A percentile compares a stretch with the other conserved stretches of the same genome.
These are phyloP conservation scores for Trypanosoma conorhini DNA, from an alignment of 208 protist species.

Conservation along the genomic window DNA sequence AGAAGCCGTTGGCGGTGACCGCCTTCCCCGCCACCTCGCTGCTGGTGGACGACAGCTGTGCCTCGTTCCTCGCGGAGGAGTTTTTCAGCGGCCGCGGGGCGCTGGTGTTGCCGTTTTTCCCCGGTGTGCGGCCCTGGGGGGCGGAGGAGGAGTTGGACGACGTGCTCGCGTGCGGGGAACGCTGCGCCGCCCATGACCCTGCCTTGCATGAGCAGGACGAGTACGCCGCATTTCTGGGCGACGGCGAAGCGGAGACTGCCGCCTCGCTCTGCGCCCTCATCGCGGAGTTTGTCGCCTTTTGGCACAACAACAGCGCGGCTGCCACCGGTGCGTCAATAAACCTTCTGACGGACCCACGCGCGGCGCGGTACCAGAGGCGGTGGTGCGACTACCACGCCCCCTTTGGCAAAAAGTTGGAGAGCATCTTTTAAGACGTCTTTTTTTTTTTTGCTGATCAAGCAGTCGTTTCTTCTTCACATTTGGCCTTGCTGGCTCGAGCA, in stretches of 20 bases:
- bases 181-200: background rate
- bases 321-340: background rate
- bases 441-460: conserved; percentile 20
- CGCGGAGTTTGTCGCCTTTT: conserved; percentile 29
- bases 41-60: conserved; percentile 51
- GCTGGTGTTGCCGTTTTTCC: conserved; percentile 40
- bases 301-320: conserved; percentile 12
- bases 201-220: background rate
- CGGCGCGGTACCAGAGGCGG: conserved; percentile 1
- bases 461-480: conserved; percentile 15
- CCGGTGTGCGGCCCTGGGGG: conserved; percentile 11
- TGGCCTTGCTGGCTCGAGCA: background rate
- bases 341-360: conserved; percentile 18
- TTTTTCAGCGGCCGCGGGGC: conserved; percentile 42
- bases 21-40: conserved; percentile 42
- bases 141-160: conserved; percentile 26
- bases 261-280: conserved; percentile 12
- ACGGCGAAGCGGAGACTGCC: background rate
- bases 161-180: conserved; percentile 10
- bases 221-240: background rate
- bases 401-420: conserved; percentile 16
- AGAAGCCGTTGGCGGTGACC: conserved; percentile 37
- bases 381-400: conserved; percentile 21
- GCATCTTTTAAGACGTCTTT: conserved; percentile 9
- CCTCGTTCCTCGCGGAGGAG: conserved; percentile 43